Evolutionary conservation across 345 rosid genomes (phyloP).

Genomic region (Bretschneidera sinensis): DNA sequence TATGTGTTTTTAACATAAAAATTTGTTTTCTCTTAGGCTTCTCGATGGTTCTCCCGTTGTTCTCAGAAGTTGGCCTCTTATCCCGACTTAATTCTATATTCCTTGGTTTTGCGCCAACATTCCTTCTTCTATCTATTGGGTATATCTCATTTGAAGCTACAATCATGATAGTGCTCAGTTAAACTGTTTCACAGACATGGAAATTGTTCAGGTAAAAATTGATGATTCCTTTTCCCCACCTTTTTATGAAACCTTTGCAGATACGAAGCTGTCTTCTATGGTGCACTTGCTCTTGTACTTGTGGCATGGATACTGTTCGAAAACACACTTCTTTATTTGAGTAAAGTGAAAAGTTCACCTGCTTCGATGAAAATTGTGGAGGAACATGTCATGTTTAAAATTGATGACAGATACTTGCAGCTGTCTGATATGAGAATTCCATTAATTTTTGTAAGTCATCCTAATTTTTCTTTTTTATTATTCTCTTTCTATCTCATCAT

Average conservation of each 20-base stretch:
- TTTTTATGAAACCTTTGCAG: conserved; percentile 37
- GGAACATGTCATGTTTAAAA: conserved; percentile 37
- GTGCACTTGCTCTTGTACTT: conserved; percentile 74
- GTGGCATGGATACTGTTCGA: conserved; percentile 85
- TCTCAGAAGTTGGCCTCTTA: conserved; percentile 64
- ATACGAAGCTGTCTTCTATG: conserved; percentile 91
- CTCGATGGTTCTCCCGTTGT: conserved; percentile 75
- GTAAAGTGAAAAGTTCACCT: conserved; percentile 34
- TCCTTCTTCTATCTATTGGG: conserved; percentile 94
- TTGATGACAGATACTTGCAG: conserved; percentile 62
- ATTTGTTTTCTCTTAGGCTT: conserved; percentile 43
- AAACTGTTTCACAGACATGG: conserved; percentile 4
- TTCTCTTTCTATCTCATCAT: conserved; percentile 1
- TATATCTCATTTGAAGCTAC: conserved; percentile 22
- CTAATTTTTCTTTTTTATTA: neutral
- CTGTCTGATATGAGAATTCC: conserved; percentile 87
- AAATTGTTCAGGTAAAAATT: conserved; percentile 1
- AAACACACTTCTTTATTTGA: conserved; percentile 50
- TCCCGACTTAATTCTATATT: conserved; percentile 78
- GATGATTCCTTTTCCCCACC: conserved; percentile 14
- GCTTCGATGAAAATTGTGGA: conserved; percentile 31
- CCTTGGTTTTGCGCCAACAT: conserved; percentile 88
- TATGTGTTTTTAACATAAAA: neutral
- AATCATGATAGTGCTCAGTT: neutral
- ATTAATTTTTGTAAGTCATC: conserved; percentile 64